A percentile compares a stretch with the other conserved stretches of the same genome.
Conservation (phyloP, 75 land plant species). For the Sequoiadendron giganteum region DNA sequence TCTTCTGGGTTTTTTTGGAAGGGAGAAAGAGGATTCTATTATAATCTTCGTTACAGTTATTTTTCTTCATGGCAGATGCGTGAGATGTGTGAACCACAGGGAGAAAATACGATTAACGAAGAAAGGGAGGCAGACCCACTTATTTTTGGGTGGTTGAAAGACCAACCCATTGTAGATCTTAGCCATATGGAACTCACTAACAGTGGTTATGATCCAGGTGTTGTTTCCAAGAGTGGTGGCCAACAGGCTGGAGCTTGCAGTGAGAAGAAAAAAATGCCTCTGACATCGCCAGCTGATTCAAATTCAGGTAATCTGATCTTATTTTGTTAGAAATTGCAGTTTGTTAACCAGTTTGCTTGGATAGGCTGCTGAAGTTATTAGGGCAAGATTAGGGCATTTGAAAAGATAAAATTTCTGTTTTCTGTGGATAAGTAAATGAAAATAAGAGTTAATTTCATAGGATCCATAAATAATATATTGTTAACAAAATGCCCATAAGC, state of each 20-base stretch:
- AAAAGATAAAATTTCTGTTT: no score
- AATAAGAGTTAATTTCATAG: no score
- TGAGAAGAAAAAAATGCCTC: background rate
- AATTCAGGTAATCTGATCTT: background rate
- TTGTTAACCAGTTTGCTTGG: no score
- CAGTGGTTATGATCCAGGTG: background rate
- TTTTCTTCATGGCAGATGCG: background rate
- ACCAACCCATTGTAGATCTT: background rate
- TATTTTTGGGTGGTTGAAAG: slow-evolving; percentile 2
- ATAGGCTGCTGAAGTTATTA: background rate
- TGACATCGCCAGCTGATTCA: background rate
- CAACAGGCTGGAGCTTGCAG: background rate
- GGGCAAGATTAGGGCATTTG: background rate
- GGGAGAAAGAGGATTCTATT: background rate
- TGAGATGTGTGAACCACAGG: background rate
- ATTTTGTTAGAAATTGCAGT: no score
- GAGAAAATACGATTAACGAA: background rate
- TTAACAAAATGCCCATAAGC: background rate
- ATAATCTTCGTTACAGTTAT: background rate
- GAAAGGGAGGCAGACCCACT: background rate
- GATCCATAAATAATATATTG: no score
- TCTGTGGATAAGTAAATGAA: background rate
- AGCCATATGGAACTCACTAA: background rate
- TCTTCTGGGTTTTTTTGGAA: no score
- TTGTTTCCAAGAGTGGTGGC: background rate